Conservation (phyloP, 1,284 basidiomycete genomes). For the Chalciporus sp. region DNA sequence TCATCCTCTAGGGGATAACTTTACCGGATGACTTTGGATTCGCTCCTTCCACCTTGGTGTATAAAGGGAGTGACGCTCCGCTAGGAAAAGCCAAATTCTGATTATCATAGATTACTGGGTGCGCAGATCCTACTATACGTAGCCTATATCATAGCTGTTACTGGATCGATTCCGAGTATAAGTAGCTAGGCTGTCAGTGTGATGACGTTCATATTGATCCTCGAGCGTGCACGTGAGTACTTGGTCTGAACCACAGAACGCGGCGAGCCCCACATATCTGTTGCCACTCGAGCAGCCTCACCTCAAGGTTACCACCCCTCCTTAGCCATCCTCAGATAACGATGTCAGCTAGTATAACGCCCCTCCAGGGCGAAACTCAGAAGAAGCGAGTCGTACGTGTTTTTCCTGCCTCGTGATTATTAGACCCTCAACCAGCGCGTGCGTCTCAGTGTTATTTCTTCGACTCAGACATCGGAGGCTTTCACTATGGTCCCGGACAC, state of each 20-base stretch:
- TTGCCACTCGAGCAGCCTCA: background rate
- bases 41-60: slow-evolving; percentile 77
- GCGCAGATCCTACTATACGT: slow-evolving; percentile 6
- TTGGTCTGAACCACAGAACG: background rate
- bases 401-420: slow-evolving; percentile 6
- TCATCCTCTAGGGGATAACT: slow-evolving; percentile 52
- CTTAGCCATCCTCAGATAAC: slow-evolving; percentile 4
- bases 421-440: slow-evolving; percentile 5
- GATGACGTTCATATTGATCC: background rate
- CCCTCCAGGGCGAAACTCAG: slow-evolving; percentile 71
- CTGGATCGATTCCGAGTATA: background rate
- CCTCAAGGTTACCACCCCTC: background rate
- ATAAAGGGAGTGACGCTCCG: slow-evolving; percentile 53
- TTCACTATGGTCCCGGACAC: slow-evolving; percentile 96
- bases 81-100: slow-evolving; percentile 49
- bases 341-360: slow-evolving; percentile 62
- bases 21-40: slow-evolving; percentile 77
- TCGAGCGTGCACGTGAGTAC: slow-evolving; percentile 24
- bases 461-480: slow-evolving; percentile 98
- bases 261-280: background rate
- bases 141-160: background rate
- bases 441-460: slow-evolving; percentile 85
- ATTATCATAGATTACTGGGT: slow-evolving; percentile 7
- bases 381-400: slow-evolving; percentile 84
- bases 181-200: background rate